A percentile compares a stretch with the other conserved stretches of the same genome.
These are phyloP conservation scores for Friedmanniomyces simplex DNA, from an alignment of 495 filamentous ascomycete genomes.

Conservation along the genomic window DNA sequence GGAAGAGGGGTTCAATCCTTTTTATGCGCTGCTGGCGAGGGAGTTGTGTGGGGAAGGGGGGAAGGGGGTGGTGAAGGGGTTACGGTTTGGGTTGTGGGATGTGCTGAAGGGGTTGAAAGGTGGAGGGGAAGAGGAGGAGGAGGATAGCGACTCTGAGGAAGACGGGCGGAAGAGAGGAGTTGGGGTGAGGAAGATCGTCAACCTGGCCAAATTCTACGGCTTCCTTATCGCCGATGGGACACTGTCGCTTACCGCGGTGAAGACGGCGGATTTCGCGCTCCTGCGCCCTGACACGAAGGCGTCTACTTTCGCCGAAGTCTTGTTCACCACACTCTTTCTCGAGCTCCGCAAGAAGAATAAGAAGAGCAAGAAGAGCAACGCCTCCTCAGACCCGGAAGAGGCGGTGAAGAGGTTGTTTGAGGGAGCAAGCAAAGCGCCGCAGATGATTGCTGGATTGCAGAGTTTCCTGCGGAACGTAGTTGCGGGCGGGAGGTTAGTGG, in stretches of 20 bases:
- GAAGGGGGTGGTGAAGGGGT: slow-evolving; percentile 37
- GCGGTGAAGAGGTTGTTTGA: slow-evolving; percentile 55
- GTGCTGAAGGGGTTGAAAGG: slow-evolving; percentile 81
- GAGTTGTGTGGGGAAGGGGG: slow-evolving; percentile 52
- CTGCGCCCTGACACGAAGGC: not conserved
- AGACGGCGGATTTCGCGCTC: slow-evolving; percentile 26
- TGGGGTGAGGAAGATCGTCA: slow-evolving; percentile 61
- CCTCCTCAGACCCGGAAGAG: slow-evolving; percentile 36
- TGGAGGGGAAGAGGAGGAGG: slow-evolving; percentile 40
- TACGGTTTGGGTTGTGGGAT: slow-evolving; percentile 78
- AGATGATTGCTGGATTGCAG: slow-evolving; percentile 58
- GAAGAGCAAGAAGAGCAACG: slow-evolving; percentile 24
- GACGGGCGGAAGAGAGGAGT: slow-evolving; percentile 33
- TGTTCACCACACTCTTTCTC: slow-evolving; percentile 8
- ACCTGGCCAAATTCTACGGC: slow-evolving; percentile 80
- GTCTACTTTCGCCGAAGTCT: slow-evolving; percentile 9
- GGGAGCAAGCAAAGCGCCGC: slow-evolving; percentile 46
- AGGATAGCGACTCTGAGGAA: slow-evolving; percentile 34
- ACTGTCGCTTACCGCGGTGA: slow-evolving; percentile 56
- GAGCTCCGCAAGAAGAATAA: slow-evolving; percentile 16
- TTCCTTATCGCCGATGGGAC: slow-evolving; percentile 50
- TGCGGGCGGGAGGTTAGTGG: slow-evolving; percentile 59
- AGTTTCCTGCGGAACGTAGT: slow-evolving; percentile 70
- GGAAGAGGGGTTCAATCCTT: slow-evolving; percentile 80
- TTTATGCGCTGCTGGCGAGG: slow-evolving; percentile 77